Evolutionary conservation across 108 stramenopile genomes (phyloP).

Genomic region (Nitzschia palea): DNA sequence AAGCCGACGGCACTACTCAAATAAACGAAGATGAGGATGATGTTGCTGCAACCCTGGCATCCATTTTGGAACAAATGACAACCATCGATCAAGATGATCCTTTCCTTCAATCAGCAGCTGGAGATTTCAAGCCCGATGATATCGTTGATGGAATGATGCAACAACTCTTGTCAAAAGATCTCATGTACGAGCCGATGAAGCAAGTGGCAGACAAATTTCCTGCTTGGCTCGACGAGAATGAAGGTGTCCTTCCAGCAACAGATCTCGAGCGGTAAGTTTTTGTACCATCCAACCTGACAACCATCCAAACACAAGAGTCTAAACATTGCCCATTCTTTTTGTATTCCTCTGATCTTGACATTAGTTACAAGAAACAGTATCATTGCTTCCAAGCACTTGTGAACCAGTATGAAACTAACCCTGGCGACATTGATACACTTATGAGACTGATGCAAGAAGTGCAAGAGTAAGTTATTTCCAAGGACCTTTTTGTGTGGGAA

Average conservation of each 20-base stretch:
- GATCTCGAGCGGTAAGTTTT: conserved; percentile 59
- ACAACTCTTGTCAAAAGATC: conserved; percentile 84
- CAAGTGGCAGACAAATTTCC: conserved; percentile 89
- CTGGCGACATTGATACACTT: conserved; percentile 82
- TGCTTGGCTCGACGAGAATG: conserved; percentile 84
- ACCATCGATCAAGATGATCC: conserved; percentile 6
- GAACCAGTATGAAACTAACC: conserved; percentile 90
- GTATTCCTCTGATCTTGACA: too few species aligned
- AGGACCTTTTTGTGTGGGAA: not conserved
- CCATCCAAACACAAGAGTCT: too few species aligned
- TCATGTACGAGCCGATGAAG: conserved; percentile 97
- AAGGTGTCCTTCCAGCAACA: conserved; percentile 32
- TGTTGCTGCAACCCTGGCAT: conserved; percentile 18
- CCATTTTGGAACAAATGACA: conserved; percentile 30
- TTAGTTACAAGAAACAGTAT: conserved; percentile 82
- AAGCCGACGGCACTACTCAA: not conserved
- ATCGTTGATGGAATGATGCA: conserved; percentile 93
- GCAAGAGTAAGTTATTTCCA: conserved; percentile 60
- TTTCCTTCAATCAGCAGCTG: not conserved
- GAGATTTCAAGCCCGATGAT: conserved; percentile 52
- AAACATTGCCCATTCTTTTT: too few species aligned
- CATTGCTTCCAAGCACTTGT: conserved; percentile 90
- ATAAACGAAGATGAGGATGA: conserved; percentile 1
- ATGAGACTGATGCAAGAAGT: conserved; percentile 92
- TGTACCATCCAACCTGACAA: too few species aligned